A percentile compares a stretch with the other conserved stretches of the same genome.
Conservation (phyloP, 352 stramenopile species). For the Phytophthora agathidicida region DNA sequence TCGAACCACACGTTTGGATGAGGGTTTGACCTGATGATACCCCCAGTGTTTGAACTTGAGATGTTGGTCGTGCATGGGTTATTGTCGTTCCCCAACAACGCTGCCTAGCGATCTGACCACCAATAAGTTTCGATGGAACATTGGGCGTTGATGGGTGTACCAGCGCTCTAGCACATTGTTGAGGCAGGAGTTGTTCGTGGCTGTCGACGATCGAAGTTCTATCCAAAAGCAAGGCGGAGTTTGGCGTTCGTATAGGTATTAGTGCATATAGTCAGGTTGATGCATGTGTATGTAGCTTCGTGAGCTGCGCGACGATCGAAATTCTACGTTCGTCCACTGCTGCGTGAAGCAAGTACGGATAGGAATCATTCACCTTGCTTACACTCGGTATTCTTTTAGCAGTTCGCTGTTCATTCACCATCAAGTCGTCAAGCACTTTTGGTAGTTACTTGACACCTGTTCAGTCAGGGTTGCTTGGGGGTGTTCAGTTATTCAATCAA, state of each 20-base stretch:
- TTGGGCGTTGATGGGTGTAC: too few relatives aligned
- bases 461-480: too few relatives aligned
- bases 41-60: too few relatives aligned
- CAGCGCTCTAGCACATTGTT: too few relatives aligned
- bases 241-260: too few relatives aligned
- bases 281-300: too few relatives aligned
- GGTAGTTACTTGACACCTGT: not conserved
- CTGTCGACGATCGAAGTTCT: not conserved
- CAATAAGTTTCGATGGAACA: constrained; percentile 31
- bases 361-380: not conserved
- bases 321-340: too few relatives aligned
- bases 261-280: too few relatives aligned
- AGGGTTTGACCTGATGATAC: constrained; percentile 1
- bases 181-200: too few relatives aligned
- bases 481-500: constrained; percentile 3
- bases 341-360: too few relatives aligned
- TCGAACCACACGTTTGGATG: constrained; percentile 15
- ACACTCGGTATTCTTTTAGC: constrained; percentile 3
- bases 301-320: too few relatives aligned
- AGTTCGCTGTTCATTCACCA: not conserved
- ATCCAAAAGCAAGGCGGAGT: not conserved
- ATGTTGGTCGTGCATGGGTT: too few relatives aligned
- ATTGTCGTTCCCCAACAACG: constrained; percentile 15
- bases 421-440: not conserved
- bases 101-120: constrained; percentile 23